Base-by-base conservation (phyloP, 2,329 filamentous ascomycete species). In the Fusarium sp. region DNA sequence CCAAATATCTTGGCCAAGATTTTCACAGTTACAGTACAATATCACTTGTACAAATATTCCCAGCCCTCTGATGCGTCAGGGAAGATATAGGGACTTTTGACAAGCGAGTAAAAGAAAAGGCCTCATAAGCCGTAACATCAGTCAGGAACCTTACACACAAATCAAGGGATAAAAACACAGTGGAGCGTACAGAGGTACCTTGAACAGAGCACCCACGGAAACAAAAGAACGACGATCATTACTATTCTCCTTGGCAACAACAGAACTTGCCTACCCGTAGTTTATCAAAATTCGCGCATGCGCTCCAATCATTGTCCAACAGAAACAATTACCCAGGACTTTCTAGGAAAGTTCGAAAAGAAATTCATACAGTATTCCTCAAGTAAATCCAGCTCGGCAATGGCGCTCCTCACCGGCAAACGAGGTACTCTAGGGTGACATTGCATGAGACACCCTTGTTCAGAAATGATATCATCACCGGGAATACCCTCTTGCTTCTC, bases 281-380 rank as follows among this genome's bases (percentile, higher is more conserved):
- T 41, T 41, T 15, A 18, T 41, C 20, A 4, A 13, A 41, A 13
- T 15, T 20, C 38, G 20, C 38, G 7, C 57, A 73, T 72, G 72
- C 72, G 72, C 72, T 70, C 72, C 72, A 73, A 73, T 73, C 49
- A 57, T 34, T n/a, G 16, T 18, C 47, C 20, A 52, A 16, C 2
- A 12, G 12, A 11, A 18, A 3, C 11, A 33, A 20, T 18, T n/a
- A 44, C n/a, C n/a, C 33, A 52, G 33, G 20, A 6, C 41, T 51
- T 45, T 63, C 58, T 12, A 15, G 8, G 41, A 30, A 12, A 23
- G 50, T 70, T 70, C 66, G 37, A 64, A 46, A 62, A 64, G 46
- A 62, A 70, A 55, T 23, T 33, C 44, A 36, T 51, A 51, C 16
- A 4, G 18, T 38, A 50, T 38, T 23, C 20, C 12, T 8, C 7